phyloP scores from a whole-genome alignment of 192 early-diverging fungal genomes.

The Jimgerdemannia flammicorona region DNA sequence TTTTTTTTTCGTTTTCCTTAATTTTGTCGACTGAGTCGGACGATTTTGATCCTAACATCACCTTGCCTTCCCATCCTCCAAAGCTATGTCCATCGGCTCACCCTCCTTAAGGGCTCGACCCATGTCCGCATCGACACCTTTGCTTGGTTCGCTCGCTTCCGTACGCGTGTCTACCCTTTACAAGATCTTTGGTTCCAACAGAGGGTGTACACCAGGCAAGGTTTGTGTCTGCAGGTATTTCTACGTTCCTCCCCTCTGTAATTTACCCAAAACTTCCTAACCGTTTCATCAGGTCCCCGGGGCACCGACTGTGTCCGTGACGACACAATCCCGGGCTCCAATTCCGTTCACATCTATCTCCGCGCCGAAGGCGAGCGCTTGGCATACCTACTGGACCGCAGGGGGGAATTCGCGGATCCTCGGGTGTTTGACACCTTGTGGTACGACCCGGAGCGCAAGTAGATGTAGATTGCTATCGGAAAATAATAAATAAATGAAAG shows the following conservation, averaged over 20 bases:
- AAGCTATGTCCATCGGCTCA: conserved; percentile 30
- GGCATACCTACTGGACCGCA: conserved; percentile 34
- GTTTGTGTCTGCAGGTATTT: not conserved
- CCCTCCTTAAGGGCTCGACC: conserved; percentile 20
- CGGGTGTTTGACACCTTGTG: conserved; percentile 37
- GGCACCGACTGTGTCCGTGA: conserved; percentile 14
- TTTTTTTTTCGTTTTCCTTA: not conserved
- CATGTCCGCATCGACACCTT: conserved; percentile 21
- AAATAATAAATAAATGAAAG: not conserved
- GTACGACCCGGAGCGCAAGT: not conserved
- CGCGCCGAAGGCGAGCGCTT: conserved; percentile 24
- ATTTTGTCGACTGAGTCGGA: not conserved
- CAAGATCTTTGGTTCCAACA: conserved; percentile 18
- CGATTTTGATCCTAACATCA: not conserved
- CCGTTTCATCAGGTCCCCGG: conserved; percentile 9
- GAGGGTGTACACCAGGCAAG: conserved; percentile 24
- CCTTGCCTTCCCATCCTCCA: not conserved
- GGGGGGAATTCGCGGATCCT: conserved; percentile 34
- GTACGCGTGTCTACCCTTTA: conserved; percentile 19
- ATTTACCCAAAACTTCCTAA: not conserved
- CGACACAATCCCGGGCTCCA: conserved; percentile 11
- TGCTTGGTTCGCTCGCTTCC: conserved; percentile 20
- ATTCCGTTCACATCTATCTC: conserved; percentile 29
- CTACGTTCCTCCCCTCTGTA: not conserved
- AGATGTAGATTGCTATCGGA: not conserved